A percentile compares a stretch with the other conserved stretches of the same genome.
These are phyloP conservation scores for Bolboschoenus planiculmis DNA, from an alignment of 176 grass and related monocot species.

Conservation along the genomic window DNA sequence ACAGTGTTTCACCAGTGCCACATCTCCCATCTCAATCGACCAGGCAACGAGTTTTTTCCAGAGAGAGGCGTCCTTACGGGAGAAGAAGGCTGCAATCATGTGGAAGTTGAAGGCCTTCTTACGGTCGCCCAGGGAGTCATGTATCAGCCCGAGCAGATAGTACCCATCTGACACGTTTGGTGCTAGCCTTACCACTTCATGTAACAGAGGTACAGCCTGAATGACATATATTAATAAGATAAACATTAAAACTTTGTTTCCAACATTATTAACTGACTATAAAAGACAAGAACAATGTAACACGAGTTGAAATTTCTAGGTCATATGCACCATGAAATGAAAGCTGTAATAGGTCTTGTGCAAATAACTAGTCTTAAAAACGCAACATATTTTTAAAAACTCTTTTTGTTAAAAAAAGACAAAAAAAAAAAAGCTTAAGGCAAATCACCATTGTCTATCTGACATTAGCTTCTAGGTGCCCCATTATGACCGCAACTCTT, in stretches of 20 bases:
- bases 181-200: conserved; percentile 71
- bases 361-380: background rate
- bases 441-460: background rate
- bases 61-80: conserved; percentile 72
- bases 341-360: background rate
- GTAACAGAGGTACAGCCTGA: conserved; percentile 67
- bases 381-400: background rate
- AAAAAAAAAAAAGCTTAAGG: background rate
- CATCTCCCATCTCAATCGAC: conserved; percentile 64
- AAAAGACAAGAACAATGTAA: background rate
- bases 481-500: background rate
- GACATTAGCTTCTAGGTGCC: background rate
- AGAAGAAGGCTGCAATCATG: conserved; percentile 78
- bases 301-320: background rate
- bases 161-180: conserved; percentile 76
- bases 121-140: conserved; percentile 58
- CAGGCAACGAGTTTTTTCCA: conserved; percentile 71
- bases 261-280: background rate
- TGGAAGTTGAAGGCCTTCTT: conserved; percentile 72
- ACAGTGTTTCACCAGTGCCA: conserved; percentile 60
- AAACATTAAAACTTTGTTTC: background rate
- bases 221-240: background rate
- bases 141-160: conserved; percentile 72
- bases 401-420: background rate
- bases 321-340: conserved; percentile 3